Conservation (phyloP, 371 early-diverging fungal species). For the Apophysomyces trapeziformis region DNA sequence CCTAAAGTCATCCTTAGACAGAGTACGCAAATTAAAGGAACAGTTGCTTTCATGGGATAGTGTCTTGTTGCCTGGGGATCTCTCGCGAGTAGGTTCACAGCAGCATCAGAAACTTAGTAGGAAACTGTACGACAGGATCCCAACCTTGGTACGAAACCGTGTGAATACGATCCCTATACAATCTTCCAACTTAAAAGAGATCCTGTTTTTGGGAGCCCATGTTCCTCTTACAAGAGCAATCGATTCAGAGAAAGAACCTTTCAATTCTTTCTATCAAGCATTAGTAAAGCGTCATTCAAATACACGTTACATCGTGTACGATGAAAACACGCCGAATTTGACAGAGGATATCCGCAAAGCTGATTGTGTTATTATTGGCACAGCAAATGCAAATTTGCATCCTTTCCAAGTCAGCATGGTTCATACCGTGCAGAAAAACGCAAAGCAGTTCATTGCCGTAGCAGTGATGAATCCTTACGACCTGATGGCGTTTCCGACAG, state of each 20-base stretch:
- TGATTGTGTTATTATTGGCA: slow-evolving; percentile 43
- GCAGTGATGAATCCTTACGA: slow-evolving; percentile 59
- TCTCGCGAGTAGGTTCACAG: slow-evolving; percentile 26
- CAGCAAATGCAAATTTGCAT: slow-evolving; percentile 53
- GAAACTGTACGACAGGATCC: slow-evolving; percentile 38
- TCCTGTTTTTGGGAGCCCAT: slow-evolving; percentile 46
- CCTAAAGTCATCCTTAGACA: slow-evolving; percentile 28
- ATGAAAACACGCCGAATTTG: slow-evolving; percentile 22
- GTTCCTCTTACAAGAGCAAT: slow-evolving; percentile 50
- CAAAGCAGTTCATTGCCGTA: slow-evolving; percentile 25
- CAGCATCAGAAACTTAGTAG: slow-evolving; percentile 33
- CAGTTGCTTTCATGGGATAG: slow-evolving; percentile 36
- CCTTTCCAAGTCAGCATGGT: slow-evolving; percentile 47
- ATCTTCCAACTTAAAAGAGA: slow-evolving; percentile 9
- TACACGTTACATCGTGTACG: slow-evolving; percentile 37
- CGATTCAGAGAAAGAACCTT: slow-evolving; percentile 49
- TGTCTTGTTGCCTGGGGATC: slow-evolving; percentile 22
- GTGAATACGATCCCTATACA: slow-evolving; percentile 31
- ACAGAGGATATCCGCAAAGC: slow-evolving; percentile 25
- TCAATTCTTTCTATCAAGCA: slow-evolving; percentile 38
- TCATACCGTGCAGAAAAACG: slow-evolving; percentile 18
- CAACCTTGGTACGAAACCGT: slow-evolving; percentile 42
- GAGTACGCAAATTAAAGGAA: slow-evolving; percentile 44
- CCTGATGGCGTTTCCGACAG: slow-evolving; percentile 37
- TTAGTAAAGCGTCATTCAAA: slow-evolving; percentile 25